Conservation (phyloP, 2,329 filamentous ascomycete genomes). For the Lecanicillium sp. region DNA sequence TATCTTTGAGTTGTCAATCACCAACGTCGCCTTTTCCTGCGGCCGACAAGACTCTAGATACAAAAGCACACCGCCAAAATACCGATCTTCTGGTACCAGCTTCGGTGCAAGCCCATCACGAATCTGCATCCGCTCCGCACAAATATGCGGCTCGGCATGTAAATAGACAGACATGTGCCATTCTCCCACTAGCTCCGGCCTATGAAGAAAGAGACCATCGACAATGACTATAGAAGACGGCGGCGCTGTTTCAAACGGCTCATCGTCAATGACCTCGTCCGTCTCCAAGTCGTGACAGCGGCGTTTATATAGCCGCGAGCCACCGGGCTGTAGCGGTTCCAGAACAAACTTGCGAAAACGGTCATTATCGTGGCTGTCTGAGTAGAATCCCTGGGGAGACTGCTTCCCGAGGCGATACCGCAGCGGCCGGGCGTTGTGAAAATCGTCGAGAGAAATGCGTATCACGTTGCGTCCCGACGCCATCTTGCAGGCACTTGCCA, state of each 20-base stretch:
- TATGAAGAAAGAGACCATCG: slow-evolving; percentile 2
- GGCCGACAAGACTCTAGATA: neutral
- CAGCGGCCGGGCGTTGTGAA: neutral
- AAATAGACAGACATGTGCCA: neutral
- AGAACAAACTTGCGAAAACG: neutral
- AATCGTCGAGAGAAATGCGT: slow-evolving; percentile 1
- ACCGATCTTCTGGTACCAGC: neutral
- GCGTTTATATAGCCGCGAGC: neutral
- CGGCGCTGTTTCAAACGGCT: neutral
- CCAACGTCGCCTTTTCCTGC: neutral
- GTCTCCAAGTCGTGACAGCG: slow-evolving; percentile 1
- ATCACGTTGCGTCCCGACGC: neutral
- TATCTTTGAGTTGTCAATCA: neutral
- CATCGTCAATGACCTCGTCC: neutral
- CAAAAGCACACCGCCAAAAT: neutral
- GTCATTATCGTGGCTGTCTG: neutral
- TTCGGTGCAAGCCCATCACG: neutral
- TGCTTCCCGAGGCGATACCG: neutral
- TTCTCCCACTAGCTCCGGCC: neutral
- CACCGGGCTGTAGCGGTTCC: neutral
- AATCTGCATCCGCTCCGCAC: slow-evolving; percentile 1
- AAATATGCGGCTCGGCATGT: neutral
- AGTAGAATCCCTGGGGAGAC: neutral
- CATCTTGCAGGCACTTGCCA: neutral
- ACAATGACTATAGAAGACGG: neutral